A percentile compares a stretch with the other conserved stretches of the same genome.
Conservation (phyloP, 1,284 basidiomycete genomes). For the Trichosporon faecale region DNA sequence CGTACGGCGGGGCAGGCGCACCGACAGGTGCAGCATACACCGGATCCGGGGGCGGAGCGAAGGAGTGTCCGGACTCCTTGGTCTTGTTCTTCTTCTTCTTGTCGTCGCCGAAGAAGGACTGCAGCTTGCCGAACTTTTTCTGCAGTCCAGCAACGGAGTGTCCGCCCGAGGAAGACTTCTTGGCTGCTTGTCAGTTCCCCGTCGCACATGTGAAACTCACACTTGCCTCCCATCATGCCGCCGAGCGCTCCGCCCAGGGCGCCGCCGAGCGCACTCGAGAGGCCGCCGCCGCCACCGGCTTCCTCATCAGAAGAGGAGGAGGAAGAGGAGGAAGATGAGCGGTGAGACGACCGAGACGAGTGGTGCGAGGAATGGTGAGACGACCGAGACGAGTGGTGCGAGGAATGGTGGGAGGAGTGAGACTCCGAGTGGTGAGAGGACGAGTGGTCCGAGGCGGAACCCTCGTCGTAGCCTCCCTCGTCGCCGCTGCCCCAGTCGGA, state of each 20-base stretch:
- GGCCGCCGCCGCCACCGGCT: background rate
- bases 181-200: background rate
- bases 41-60: background rate
- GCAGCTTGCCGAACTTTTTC: background rate
- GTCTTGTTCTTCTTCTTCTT: background rate
- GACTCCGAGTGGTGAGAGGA: background rate
- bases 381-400: background rate
- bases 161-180: background rate
- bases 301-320: background rate
- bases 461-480: background rate
- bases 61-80: background rate
- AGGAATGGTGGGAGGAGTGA: background rate
- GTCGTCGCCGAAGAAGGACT: background rate
- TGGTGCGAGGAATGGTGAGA: background rate
- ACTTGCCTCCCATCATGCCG: background rate
- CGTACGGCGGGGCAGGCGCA: background rate
- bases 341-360: background rate
- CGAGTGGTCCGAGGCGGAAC: background rate
- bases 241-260: background rate
- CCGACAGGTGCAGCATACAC: background rate
- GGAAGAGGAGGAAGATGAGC: background rate
- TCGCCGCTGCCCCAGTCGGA: conserved; percentile 3
- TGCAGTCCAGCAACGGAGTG: background rate
- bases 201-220: background rate
- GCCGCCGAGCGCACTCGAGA: background rate